Percentiles rank a stretch among this genome's conserved stretches.
These are phyloP conservation scores for Sporisorium reilianum DNA, from an alignment of 1,284 basidiomycete species.

Conservation along the genomic window DNA sequence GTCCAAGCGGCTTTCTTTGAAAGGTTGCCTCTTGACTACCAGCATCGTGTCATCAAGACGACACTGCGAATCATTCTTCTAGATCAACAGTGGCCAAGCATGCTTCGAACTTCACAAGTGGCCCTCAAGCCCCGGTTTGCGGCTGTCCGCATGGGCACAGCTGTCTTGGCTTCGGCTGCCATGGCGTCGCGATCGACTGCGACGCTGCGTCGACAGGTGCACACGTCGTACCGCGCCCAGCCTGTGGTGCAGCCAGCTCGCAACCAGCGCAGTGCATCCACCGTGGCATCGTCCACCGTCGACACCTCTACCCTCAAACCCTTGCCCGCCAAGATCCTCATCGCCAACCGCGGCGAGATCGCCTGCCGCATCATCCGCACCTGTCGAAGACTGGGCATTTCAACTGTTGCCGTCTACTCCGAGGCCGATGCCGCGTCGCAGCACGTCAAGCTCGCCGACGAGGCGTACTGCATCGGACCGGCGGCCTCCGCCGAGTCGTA, in stretches of 20 bases:
- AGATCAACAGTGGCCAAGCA: not conserved
- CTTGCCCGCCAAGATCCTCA: conserved; percentile 58
- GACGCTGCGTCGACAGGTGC: conserved; percentile 10
- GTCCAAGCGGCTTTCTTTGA: not conserved
- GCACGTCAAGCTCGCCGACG: conserved; percentile 86
- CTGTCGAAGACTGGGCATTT: conserved; percentile 85
- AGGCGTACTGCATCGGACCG: conserved; percentile 92
- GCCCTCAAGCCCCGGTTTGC: conserved; percentile 27
- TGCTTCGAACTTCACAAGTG: conserved; percentile 17
- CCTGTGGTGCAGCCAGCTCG: not conserved
- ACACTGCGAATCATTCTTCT: too few relatives aligned
- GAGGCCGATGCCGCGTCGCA: conserved; percentile 82
- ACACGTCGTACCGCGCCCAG: conserved; percentile 1
- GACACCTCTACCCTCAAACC: conserved; percentile 18
- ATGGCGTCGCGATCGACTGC: conserved; percentile 5
- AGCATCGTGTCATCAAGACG: not conserved
- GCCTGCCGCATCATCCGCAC: conserved; percentile 92
- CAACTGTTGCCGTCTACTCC: conserved; percentile 89
- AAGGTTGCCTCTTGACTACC: not conserved
- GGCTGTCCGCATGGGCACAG: not conserved
- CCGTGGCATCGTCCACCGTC: conserved; percentile 9
- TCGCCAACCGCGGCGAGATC: conserved; percentile 82
- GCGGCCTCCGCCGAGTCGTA: conserved; percentile 89
- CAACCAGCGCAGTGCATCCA: conserved; percentile 1
- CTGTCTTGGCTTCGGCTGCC: conserved; percentile 2